Evolutionary conservation across 1,139 yeast genomes (phyloP), one percentile per base, ranked within the genome.

Genomic region (Pichia sp.): DNA sequence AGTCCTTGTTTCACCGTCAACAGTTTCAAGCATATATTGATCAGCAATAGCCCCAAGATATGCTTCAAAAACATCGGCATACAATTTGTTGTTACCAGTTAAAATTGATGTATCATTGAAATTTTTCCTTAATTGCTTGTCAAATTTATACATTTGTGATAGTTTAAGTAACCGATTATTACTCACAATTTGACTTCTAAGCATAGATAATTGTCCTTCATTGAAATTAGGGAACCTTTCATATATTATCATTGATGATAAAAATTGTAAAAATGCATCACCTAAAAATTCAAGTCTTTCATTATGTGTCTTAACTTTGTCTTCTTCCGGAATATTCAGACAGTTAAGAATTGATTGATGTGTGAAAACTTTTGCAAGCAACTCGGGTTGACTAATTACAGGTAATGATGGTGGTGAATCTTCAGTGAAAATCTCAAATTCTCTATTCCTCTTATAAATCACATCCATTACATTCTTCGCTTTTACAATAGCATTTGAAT

Each of bases 231-330:
- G 93, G 52, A 82, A 82, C 43, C 74, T 63, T 32, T 75, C 71
- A 55, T 73, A 85, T 9, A 85, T 69, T 38, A 84, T 68, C 47
- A 74, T 64, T 0, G 95, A 79, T 40, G 83, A 77, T 37, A 82
- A 64, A 49, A 77, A 77, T 55, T 85, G 84, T 48, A 89, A 66
- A 18, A 84, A 76, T 1, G 96, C 79, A 61, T 89, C 98, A 15
- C 98, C 98, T 34, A 85, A 64, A 57, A 89, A 91, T 62, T 89
- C 97, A 32, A 89, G 66, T 39, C 97, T 70, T 65, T 91, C 96
- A 60, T 91, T 86, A 56, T 88, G 91, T 3, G 74, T 61, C 35
- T 69, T 65, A 17, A 79, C 64, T 44, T 77, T 67, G 46, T 79
- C 84, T 3, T 66, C 61, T 36, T 69, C 72, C 5, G 72, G 66